Evolutionary conservation across 208 protist species (phyloP).

Genomic region (Kentomonas sorsogonicus): DNA sequence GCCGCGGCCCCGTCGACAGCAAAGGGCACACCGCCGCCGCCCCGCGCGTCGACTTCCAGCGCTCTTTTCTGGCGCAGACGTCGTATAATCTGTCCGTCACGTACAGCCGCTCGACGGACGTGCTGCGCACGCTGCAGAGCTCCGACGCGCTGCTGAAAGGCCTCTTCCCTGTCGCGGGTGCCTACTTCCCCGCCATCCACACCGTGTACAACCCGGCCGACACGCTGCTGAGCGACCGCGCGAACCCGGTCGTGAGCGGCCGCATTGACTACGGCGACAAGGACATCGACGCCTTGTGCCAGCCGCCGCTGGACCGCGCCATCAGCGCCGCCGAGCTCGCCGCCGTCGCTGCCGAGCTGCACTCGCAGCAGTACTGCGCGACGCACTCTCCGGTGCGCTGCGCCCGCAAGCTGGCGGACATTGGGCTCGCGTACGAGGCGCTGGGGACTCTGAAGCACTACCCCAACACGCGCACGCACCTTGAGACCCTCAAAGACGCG

Average conservation of each 20-base stretch:
- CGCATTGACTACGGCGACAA: conserved; percentile 23
- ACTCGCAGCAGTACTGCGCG: conserved; percentile 28
- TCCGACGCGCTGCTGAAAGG: conserved; percentile 38
- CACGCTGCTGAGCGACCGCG: conserved; percentile 31
- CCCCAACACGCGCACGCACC: conserved; percentile 21
- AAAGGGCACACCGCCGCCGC: conserved; percentile 16
- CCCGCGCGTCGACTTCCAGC: conserved; percentile 7
- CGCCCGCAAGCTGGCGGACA: conserved; percentile 41
- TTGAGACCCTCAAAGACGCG: conserved; percentile 32
- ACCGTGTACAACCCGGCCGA: conserved; percentile 21
- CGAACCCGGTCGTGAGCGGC: conserved; percentile 19
- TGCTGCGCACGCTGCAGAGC: conserved; percentile 54
- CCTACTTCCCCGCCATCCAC: conserved; percentile 50
- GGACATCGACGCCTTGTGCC: background rate
- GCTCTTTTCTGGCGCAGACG: conserved; percentile 21
- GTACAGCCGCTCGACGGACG: conserved; percentile 56
- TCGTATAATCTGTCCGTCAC: conserved; percentile 30
- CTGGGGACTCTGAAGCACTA: conserved; percentile 20
- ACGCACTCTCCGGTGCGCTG: conserved; percentile 22
- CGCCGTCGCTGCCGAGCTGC: conserved; percentile 22
- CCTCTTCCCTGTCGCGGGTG: conserved; percentile 28
- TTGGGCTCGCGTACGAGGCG: conserved; percentile 42
- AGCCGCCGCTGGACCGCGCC: conserved; percentile 14
- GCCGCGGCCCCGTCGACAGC: too few species aligned
- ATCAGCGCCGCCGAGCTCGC: conserved; percentile 17